Conservation (phyloP, 305 asterid species). For the Solanum hybrid region DNA sequence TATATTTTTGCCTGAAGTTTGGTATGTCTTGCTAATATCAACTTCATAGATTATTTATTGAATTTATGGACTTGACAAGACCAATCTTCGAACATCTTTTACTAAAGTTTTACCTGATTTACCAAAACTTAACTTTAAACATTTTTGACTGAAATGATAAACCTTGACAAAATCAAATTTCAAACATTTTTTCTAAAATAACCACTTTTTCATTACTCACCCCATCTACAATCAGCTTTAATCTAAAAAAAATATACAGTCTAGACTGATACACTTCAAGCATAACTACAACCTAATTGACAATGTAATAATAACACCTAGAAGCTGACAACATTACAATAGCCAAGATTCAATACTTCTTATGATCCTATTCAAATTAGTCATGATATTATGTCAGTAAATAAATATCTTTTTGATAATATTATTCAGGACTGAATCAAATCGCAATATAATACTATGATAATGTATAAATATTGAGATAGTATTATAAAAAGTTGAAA, state of each 20-base stretch:
- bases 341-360: not conserved
- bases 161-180: not conserved
- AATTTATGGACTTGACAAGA: not conserved
- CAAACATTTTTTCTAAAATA: not conserved
- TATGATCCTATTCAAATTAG: not conserved
- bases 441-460: not conserved
- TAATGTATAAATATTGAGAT: not conserved
- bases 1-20: not conserved
- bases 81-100: not conserved
- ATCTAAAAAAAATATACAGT: not conserved
- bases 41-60: not conserved
- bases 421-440: not conserved
- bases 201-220: not conserved
- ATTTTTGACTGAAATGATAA: not conserved
- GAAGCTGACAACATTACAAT: not conserved
- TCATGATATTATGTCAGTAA: not conserved
- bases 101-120: not conserved
- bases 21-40: not conserved
- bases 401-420: not conserved
- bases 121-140: not conserved
- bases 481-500: not conserved
- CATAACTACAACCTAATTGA: not conserved
- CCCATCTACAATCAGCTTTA: not conserved
- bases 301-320: not conserved
- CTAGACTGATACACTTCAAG: not conserved